These are phyloP conservation scores for Earliella scabrosa DNA, from an alignment of 1,284 basidiomycete species.

Conservation along the genomic window DNA sequence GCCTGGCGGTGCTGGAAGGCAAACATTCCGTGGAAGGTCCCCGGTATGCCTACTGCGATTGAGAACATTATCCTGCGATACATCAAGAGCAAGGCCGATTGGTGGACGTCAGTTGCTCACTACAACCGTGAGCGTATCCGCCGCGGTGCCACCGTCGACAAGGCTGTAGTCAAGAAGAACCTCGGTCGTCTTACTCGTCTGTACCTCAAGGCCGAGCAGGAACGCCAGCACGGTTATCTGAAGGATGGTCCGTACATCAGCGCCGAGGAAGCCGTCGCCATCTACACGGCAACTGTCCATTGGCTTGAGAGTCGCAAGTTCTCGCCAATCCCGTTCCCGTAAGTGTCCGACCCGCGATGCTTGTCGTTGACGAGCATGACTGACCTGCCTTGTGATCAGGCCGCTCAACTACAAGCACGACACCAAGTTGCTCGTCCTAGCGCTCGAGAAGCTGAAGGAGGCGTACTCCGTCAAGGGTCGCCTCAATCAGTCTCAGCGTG, in stretches of 20 bases:
- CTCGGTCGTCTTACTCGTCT: constrained; percentile 88
- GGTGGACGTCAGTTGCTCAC: constrained; percentile 97
- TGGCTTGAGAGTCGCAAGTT: constrained; percentile 98
- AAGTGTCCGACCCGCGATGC: constrained; percentile 30
- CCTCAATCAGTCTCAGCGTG: constrained; percentile 94
- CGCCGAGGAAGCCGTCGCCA: constrained; percentile 95
- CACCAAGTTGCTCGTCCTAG: constrained; percentile 93
- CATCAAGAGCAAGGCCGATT: constrained; percentile 99
- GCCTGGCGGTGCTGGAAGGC: constrained; percentile 99
- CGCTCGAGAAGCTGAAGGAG: constrained; percentile 96
- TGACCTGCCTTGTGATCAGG: constrained; percentile 38
- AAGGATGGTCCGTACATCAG: constrained; percentile 98
- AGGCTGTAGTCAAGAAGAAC: constrained; percentile 98
- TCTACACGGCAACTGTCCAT: constrained; percentile 96
- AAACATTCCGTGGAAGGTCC: constrained; percentile 98
- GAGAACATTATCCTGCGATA: constrained; percentile 99
- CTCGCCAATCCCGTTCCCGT: constrained; percentile 97
- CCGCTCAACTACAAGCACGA: constrained; percentile 98
- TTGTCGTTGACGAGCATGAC: constrained; percentile 5
- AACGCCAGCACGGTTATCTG: constrained; percentile 94
- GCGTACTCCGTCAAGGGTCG: constrained; percentile 98
- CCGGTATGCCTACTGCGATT: constrained; percentile 97
- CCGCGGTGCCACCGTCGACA: constrained; percentile 98
- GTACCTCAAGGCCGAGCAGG: constrained; percentile 97
- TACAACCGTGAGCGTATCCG: constrained; percentile 95